Conservation (phyloP, 2,329 filamentous ascomycete species). For the Colletotrichum nymphaeae region DNA sequence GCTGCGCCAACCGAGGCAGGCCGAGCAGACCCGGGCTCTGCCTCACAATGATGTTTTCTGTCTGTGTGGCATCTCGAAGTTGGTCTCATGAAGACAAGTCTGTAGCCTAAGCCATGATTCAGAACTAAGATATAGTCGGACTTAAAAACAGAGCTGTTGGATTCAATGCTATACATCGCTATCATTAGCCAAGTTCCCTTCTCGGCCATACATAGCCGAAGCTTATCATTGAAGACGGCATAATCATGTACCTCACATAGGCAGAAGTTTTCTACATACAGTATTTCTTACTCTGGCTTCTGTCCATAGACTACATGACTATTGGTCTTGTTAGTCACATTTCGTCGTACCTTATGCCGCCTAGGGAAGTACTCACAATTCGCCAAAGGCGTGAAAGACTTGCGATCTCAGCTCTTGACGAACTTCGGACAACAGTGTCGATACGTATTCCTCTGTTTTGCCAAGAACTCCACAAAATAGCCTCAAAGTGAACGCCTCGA, state of each 20-base stretch:
- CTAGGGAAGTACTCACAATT: constrained; percentile 32
- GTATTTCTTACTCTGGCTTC: not conserved
- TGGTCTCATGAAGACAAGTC: not conserved
- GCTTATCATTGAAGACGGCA: too few species aligned
- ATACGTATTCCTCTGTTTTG: constrained; percentile 41
- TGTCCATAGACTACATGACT: constrained; percentile 35
- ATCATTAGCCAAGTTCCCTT: too few species aligned
- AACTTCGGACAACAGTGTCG: constrained; percentile 42
- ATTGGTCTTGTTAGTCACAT: not conserved
- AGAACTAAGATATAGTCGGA: too few species aligned
- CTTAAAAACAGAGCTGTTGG: too few species aligned
- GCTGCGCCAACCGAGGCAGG: not conserved
- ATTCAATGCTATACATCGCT: too few species aligned
- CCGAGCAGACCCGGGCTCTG: not conserved
- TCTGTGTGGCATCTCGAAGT: not conserved
- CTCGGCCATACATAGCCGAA: too few species aligned
- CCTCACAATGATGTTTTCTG: not conserved
- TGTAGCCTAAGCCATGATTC: too few species aligned
- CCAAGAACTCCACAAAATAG: constrained; percentile 45
- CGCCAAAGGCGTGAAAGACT: constrained; percentile 38
- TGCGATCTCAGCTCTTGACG: constrained; percentile 43
- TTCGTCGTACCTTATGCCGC: not conserved
- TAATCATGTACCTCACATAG: not conserved
- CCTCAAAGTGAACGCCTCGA: constrained; percentile 42
- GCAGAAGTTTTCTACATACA: not conserved